A percentile compares a stretch with the other conserved stretches of the same genome.
phyloP scores from a whole-genome alignment of 768 basidiomycete genomes.

The Collybiopsis luxurians region DNA sequence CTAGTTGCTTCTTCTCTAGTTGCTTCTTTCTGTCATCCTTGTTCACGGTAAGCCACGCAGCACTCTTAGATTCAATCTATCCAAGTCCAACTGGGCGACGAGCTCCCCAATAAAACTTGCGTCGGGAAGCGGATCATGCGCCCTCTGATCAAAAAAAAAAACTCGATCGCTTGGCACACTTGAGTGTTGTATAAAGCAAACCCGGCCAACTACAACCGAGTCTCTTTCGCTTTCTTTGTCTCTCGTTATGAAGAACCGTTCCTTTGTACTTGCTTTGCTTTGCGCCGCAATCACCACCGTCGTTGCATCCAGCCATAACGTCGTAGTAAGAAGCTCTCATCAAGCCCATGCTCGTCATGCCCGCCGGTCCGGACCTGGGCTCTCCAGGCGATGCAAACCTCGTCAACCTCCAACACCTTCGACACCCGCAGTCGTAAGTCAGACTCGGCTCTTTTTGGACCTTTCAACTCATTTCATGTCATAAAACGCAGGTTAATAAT shows the following conservation, averaged over 20 bases:
- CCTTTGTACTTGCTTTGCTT: slow-evolving; percentile 37
- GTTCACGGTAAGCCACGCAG: too few species aligned
- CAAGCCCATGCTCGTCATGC: slow-evolving; percentile 26
- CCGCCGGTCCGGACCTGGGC: background rate
- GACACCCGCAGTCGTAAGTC: background rate
- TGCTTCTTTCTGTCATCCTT: too few species aligned
- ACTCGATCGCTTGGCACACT: too few species aligned
- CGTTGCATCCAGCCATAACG: slow-evolving; percentile 20
- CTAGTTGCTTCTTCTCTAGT: too few species aligned
- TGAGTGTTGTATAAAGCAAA: too few species aligned
- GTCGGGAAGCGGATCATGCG: too few species aligned
- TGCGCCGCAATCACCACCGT: slow-evolving; percentile 19
- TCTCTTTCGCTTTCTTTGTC: slow-evolving; percentile 14
- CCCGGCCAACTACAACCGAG: too few species aligned
- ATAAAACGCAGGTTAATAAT: background rate
- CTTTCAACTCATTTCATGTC: background rate
- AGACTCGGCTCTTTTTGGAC: background rate
- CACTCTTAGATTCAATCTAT: too few species aligned
- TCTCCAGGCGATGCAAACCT: slow-evolving; percentile 4
- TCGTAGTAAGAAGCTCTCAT: slow-evolving; percentile 27
- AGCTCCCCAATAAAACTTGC: too few species aligned
- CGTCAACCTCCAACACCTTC: background rate
- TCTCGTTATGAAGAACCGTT: slow-evolving; percentile 43
- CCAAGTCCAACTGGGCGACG: too few species aligned
- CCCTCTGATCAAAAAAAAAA: too few species aligned